These are phyloP conservation scores for Aspergillus saccharolyticus DNA, from an alignment of 495 filamentous ascomycete genomes.

Conservation along the genomic window DNA sequence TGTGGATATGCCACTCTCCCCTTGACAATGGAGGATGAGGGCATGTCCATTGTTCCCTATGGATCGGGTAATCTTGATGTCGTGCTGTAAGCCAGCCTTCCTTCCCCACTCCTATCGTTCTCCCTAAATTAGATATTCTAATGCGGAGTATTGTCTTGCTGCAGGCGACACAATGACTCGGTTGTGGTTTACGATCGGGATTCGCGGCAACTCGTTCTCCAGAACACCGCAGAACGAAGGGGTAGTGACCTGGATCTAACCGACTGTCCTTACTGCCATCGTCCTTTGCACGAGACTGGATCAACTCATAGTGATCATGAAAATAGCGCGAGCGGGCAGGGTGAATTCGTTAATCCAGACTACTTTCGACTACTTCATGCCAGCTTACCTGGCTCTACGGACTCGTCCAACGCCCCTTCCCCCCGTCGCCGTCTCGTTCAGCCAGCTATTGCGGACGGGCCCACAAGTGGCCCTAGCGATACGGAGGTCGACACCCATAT, in stretches of 20 bases:
- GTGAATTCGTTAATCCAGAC: conserved; percentile 76
- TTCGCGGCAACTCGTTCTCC: conserved; percentile 78
- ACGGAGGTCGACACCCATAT: conserved; percentile 46
- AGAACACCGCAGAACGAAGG: conserved; percentile 48
- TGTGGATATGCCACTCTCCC: conserved; percentile 13
- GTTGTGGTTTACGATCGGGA: conserved; percentile 86
- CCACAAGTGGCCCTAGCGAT: conserved; percentile 35
- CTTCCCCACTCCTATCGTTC: too few species aligned
- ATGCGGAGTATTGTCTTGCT: conserved; percentile 3
- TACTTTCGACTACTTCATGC: conserved; percentile 91
- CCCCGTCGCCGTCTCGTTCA: conserved; percentile 50
- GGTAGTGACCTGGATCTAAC: conserved; percentile 45
- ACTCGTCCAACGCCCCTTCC: conserved; percentile 45
- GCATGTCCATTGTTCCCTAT: conserved; percentile 47
- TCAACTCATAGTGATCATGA: conserved; percentile 34
- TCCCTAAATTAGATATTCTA: neutral
- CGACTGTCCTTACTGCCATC: conserved; percentile 85
- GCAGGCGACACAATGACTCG: conserved; percentile 83
- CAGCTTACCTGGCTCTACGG: conserved; percentile 48
- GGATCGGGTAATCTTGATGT: conserved; percentile 43
- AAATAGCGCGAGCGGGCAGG: conserved; percentile 35
- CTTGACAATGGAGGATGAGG: conserved; percentile 34
- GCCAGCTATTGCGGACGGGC: conserved; percentile 36
- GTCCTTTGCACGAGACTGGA: conserved; percentile 56
- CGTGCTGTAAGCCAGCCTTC: conserved; percentile 39